Percentiles rank a stretch among this genome's conserved stretches.
Conservation (phyloP, 106 monocot species). For the Dendrobium chrysotoxum region DNA sequence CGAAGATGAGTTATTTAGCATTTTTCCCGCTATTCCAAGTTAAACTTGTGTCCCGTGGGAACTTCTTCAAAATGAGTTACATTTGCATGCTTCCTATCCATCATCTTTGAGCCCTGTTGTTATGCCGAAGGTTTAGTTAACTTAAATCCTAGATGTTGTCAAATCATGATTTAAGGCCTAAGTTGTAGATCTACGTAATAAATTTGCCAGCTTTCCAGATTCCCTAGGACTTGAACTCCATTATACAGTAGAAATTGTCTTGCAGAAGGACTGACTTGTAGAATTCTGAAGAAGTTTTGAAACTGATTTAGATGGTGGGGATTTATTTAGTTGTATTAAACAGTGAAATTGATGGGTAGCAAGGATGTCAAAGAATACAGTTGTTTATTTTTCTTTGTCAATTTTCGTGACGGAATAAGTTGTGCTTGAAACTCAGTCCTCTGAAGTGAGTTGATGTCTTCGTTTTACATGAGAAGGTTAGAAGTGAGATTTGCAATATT, state of each 20-base stretch:
- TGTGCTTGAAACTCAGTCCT: not conserved
- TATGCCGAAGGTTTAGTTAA: not conserved
- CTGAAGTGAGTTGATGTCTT: not conserved
- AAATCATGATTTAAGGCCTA: not conserved
- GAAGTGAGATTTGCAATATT: not conserved
- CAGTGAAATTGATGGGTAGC: too few species aligned
- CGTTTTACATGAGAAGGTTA: not conserved
- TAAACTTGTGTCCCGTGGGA: not conserved
- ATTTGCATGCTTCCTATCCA: not conserved
- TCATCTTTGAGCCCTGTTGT: not conserved
- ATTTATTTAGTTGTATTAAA: not conserved
- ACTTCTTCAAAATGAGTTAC: not conserved
- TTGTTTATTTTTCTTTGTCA: too few species aligned
- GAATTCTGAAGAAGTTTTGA: not conserved
- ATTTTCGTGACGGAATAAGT: not conserved
- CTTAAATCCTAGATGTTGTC: not conserved
- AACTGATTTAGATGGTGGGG: not conserved
- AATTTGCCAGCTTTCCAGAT: not conserved
- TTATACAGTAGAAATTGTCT: not conserved
- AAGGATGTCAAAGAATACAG: too few species aligned
- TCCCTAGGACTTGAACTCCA: not conserved
- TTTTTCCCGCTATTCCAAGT: not conserved
- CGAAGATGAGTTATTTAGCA: not conserved
- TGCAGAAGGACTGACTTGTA: not conserved
- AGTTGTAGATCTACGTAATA: not conserved